Evolutionary conservation across 129 eudicot genomes (phyloP).

Genomic region (Escallonia herrerae): DNA sequence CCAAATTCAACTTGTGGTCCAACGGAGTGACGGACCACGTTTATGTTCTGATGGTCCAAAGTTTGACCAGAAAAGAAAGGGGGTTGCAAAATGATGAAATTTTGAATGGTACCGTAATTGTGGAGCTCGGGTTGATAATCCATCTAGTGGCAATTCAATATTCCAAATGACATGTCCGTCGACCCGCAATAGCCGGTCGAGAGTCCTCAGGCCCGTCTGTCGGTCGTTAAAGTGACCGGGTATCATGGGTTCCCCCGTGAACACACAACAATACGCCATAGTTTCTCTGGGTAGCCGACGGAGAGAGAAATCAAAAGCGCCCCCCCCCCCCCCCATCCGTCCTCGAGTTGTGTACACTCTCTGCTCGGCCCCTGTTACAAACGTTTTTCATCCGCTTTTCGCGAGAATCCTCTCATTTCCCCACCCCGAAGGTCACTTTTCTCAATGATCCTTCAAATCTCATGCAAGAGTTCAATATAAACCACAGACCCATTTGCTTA

Average conservation of each 20-base stretch:
- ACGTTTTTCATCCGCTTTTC: conserved; percentile 15
- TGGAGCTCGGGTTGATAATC: too few species aligned
- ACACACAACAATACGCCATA: not conserved
- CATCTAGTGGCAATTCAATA: too few species aligned
- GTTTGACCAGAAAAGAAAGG: too few species aligned
- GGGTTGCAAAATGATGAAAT: too few species aligned
- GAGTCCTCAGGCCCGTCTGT: conserved; percentile 13
- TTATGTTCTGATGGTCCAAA: too few species aligned
- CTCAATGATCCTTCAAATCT: conserved; percentile 11
- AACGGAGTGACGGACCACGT: too few species aligned
- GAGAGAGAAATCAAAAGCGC: not conserved
- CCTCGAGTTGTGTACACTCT: not conserved
- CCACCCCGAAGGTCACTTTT: conserved; percentile 17
- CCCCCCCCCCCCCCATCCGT: not conserved
- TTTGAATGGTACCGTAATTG: too few species aligned
- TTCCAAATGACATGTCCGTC: not conserved
- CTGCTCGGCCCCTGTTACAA: too few species aligned
- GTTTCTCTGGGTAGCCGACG: not conserved
- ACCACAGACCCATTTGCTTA: conserved; percentile 10
- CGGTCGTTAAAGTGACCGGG: conserved; percentile 26
- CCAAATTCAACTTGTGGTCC: too few species aligned
- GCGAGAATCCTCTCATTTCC: conserved; percentile 40
- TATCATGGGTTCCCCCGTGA: conserved; percentile 34
- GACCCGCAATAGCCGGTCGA: conserved; percentile 36
- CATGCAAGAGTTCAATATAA: conserved; percentile 10